Percentiles rank a stretch among this genome's conserved stretches.
Evolutionary conservation across 768 basidiomycete genomes (phyloP).

Genomic region (Xanthoconium purpureum): DNA sequence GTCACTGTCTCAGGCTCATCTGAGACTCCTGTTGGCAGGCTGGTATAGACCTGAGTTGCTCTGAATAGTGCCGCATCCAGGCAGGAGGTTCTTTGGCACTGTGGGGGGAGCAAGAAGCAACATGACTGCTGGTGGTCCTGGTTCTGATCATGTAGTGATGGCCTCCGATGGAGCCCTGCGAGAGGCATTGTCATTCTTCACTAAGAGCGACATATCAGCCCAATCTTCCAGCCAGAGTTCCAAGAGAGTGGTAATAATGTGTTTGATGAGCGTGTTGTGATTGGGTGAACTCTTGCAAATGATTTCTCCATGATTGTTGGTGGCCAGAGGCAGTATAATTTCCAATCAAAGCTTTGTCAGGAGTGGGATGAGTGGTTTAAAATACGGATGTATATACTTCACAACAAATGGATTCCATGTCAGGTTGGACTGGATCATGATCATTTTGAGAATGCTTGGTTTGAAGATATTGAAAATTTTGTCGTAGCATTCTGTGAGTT

Average conservation of each 20-base stretch:
- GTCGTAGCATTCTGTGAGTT: constrained; percentile 3
- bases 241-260: not conserved
- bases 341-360: not conserved
- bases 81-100: too few relatives aligned
- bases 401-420: not conserved
- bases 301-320: not conserved
- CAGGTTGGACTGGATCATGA: not conserved
- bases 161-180: too few relatives aligned
- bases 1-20: too few relatives aligned
- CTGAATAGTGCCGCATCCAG: too few relatives aligned
- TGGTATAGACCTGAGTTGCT: too few relatives aligned
- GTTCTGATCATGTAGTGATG: too few relatives aligned
- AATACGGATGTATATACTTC: not conserved
- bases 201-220: too few relatives aligned
- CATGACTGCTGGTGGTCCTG: too few relatives aligned
- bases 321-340: not conserved
- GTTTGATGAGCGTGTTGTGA: not conserved
- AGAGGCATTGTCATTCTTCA: too few relatives aligned
- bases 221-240: too few relatives aligned
- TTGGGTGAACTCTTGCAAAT: not conserved
- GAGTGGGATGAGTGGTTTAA: not conserved
- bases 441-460: constrained; percentile 1
- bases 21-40: too few relatives aligned
- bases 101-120: too few relatives aligned
- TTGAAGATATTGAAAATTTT: constrained; percentile 1